phyloP scores from a whole-genome alignment of 2,329 filamentous ascomycete genomes.

The Phoma herbarum region DNA sequence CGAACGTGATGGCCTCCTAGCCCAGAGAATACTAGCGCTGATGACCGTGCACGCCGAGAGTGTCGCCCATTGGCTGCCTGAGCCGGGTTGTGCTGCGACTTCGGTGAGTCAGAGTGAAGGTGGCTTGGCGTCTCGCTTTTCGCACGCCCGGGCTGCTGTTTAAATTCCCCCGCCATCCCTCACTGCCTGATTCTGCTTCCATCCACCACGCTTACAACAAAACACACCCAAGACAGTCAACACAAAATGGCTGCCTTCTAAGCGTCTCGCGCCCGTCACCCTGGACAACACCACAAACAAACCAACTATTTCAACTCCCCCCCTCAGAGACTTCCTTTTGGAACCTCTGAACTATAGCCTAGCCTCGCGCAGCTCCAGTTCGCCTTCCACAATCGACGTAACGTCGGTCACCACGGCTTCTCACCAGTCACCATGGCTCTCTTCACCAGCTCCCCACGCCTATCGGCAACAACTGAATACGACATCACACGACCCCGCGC shows the following conservation, averaged over 20 bases:
- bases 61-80: conserved; percentile 13
- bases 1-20: conserved; percentile 21
- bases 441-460: conserved; percentile 66
- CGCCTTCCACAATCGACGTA: conserved; percentile 69
- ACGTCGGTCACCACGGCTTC: conserved; percentile 86
- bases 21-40: conserved; percentile 14
- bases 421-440: conserved; percentile 77
- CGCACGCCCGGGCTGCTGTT: conserved; percentile 22
- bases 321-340: conserved; percentile 53
- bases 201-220: conserved; percentile 34
- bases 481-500: conserved; percentile 55
- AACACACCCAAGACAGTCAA: conserved; percentile 43
- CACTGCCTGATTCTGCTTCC: conserved; percentile 45
- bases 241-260: conserved; percentile 52
- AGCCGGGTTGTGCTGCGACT: conserved; percentile 18
- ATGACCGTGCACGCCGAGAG: conserved; percentile 5
- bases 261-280: conserved; percentile 42
- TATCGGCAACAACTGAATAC: conserved; percentile 59
- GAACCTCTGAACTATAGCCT: conserved; percentile 71
- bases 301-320: conserved; percentile 38
- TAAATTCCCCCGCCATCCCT: conserved; percentile 40
- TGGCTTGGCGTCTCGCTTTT: conserved; percentile 34
- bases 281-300: conserved; percentile 41
- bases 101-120: conserved; percentile 27
- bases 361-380: conserved; percentile 68